Conservation (phyloP, 441 rosid genomes). For the Euphorbia celastroides region DNA sequence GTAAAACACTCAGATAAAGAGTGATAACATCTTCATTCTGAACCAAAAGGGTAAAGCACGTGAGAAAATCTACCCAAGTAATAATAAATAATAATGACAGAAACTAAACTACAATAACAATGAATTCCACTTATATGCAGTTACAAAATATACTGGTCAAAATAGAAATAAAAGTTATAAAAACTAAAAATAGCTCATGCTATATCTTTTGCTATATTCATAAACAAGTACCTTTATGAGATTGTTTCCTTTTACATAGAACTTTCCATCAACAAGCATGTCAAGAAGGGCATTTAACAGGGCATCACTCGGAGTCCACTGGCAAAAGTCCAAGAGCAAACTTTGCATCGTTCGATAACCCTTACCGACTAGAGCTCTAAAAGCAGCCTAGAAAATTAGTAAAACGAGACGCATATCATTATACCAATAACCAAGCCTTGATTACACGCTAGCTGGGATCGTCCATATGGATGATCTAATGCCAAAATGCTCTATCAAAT, state of each 20-base stretch:
- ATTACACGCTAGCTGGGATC: too few species aligned
- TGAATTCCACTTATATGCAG: not conserved
- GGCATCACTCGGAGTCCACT: conserved; percentile 77
- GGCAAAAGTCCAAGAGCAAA: conserved; percentile 87
- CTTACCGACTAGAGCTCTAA: conserved; percentile 94
- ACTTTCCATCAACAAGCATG: conserved; percentile 98
- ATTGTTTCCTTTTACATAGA: conserved; percentile 63
- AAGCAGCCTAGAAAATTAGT: conserved; percentile 58
- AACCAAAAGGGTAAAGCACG: conserved; percentile 25
- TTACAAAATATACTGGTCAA: not conserved
- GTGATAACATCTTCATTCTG: conserved; percentile 99
- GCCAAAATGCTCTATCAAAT: too few species aligned
- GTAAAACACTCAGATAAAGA: conserved; percentile 86
- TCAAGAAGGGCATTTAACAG: conserved; percentile 88
- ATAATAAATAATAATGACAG: not conserved
- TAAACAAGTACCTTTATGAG: conserved; percentile 61
- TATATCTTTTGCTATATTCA: conserved; percentile 13
- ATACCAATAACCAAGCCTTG: too few species aligned
- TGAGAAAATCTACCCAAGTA: conserved; percentile 21
- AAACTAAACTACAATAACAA: not conserved
- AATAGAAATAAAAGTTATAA: not conserved
- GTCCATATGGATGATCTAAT: too few species aligned
- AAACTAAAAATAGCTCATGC: not conserved
- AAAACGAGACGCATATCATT: too few species aligned
- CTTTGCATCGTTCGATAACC: conserved; percentile 94